Evolutionary conservation across 257 asterid genomes (phyloP), one percentile per base, ranked within the genome.

Genomic region (Ocimum tenuiflorum): DNA sequence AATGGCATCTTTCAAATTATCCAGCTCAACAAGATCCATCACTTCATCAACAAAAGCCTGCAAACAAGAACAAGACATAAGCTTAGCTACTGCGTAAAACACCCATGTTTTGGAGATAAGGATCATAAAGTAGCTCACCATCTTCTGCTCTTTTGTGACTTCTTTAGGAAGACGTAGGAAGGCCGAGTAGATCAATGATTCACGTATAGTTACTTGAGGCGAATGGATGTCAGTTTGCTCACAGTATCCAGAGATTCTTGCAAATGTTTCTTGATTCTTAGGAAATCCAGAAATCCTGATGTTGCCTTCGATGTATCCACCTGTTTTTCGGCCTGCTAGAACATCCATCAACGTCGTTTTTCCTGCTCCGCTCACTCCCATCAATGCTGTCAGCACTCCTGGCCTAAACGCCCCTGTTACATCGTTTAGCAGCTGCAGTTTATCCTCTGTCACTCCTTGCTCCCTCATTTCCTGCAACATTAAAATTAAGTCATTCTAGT

Each of bases 301-400:
- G 33, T 87, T 90, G 9, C 95, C 92, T 63, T 85, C 90, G 0
- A 81, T 80, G 46, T 81, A 85, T 12, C 92, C 95, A 13, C 90
- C 90, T 0, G 88, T 83, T 77, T 87, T 87, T 51, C 95, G 69
- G 8, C 95, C 92, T 0, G 92, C 92, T 13, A 87, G 71, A 56
- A 85, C 95, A 42, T 87, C 95, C 91, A 87, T 85, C 13, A 87
- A 71, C 4, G 91, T 87, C 0, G 95, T 87, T 71, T 87, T 87
- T 31, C 92, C 90, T 2, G 90, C 90, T 53, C 92, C 95, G 38
- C 92, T 87, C 46, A 83, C 74, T 71, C 95, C 95, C 92, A 87
- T 87, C 61, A 87, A 63, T 13, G 90, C 95, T 22, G 90, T 87
- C 67, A 87, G 54, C 69, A 83, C 78, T 51, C 95, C 92, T 0